Base-by-base conservation (phyloP, 768 basidiomycete species). In the Lactifluus echinatus region DNA sequence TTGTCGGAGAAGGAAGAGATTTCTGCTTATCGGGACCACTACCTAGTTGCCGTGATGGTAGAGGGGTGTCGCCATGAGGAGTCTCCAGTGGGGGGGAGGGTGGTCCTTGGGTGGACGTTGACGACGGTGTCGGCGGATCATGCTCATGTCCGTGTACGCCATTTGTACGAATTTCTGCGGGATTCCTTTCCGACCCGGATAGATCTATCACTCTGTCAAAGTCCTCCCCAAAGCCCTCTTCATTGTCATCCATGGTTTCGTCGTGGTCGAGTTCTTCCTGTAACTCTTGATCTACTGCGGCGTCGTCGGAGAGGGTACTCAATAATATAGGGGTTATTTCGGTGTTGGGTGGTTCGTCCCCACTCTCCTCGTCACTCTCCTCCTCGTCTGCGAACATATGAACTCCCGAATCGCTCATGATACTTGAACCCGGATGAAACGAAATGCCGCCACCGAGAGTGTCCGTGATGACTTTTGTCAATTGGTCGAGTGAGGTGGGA, bases 341-440 rank as follows among this genome's bases (percentile, higher is more conserved):
- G 42, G 44, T 45, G 6, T 46, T 46, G 37, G 26, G 54, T 63
- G 29, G 34, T 21, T 72, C 66, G 51, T 56, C 79, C 34, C 80
- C 79, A 1, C 83, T 82, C 29, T 84, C 80, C 28, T 84, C 82
- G 40, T 79, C 78, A 21, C 84, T 83, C 44, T 86, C 54, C 37
- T 37, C 37, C 0, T 55, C 81, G 33, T 79, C 72, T 4, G 75
- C 79, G 63, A 87, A 87, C 81, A 86, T 84, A 65, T 85, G 69
- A 19, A 72, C 69, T 12, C 77, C 76, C 36, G 64, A 65, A 14
- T 80, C 80, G 59, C 66, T 75, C 68, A 76, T 71, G 65, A 82
- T 78, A 50, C 75, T 76, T 21, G 74, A 71, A 33, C 76, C 77
- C 7, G 80, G 84, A 58, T 75, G 71, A 67, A 84, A 85, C 15